Evolutionary conservation across 1,284 basidiomycete species (phyloP).

Genomic region (Boletus hoseneyae): DNA sequence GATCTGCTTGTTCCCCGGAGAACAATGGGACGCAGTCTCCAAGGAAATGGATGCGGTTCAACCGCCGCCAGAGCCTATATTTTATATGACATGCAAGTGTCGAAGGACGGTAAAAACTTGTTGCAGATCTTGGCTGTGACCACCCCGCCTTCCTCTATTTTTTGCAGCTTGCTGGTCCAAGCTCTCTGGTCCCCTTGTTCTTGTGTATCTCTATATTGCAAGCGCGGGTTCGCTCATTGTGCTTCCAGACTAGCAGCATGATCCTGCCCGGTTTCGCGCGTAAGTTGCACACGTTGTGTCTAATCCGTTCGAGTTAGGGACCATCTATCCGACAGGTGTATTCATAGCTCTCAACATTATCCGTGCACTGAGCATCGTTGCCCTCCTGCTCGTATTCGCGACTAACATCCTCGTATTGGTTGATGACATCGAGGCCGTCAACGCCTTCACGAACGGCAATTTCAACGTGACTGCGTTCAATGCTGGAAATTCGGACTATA

Average conservation of each 20-base stretch:
- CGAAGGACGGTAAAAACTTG: neutral
- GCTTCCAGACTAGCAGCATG: conserved; percentile 14
- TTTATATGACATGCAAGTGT: conserved; percentile 9
- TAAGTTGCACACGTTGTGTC: conserved; percentile 29
- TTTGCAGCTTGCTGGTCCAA: conserved; percentile 29
- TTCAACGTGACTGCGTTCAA: conserved; percentile 30
- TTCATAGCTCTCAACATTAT: conserved; percentile 80
- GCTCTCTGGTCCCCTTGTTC: conserved; percentile 9
- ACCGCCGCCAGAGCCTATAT: neutral
- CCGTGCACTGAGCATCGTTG: conserved; percentile 73
- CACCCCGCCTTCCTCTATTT: conserved; percentile 3
- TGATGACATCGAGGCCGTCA: conserved; percentile 76
- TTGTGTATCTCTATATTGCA: conserved; percentile 9
- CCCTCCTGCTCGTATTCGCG: conserved; percentile 70
- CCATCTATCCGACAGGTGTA: conserved; percentile 39
- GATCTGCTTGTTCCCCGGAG: conserved; percentile 9
- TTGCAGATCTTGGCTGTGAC: neutral
- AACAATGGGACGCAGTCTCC: conserved; percentile 29
- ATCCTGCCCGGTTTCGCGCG: conserved; percentile 50
- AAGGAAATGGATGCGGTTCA: conserved; percentile 20
- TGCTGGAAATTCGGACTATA: conserved; percentile 61
- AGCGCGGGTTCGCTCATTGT: conserved; percentile 28
- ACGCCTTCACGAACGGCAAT: conserved; percentile 48
- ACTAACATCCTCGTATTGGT: conserved; percentile 80
- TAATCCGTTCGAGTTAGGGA: neutral